Evolutionary conservation across 371 early-diverging fungal species (phyloP), one percentile per base, ranked within the genome.

Genomic region (Mucor irregularis): DNA sequence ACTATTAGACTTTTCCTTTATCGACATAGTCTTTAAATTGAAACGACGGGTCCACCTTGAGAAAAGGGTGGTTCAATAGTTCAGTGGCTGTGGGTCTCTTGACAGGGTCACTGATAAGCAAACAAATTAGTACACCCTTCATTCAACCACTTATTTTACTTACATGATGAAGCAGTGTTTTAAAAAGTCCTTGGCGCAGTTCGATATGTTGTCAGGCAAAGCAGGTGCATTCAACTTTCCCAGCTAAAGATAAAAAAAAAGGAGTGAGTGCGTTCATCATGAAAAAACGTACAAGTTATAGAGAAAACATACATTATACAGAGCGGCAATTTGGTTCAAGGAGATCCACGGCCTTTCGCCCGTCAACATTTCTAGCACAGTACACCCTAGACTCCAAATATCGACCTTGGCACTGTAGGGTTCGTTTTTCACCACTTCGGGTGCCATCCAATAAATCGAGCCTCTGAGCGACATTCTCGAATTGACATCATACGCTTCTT

Each of bases 301-400:
- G 75, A 1, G 1, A n/a, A 3, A 4, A 51, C 51, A 61, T 71
- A 90, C 83, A 47, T 83, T 84, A 63, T 86, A 91, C 33, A 91
- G 73, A 14, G 89, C 83, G 47, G 89, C 84, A 29, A 90, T 79
- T 50, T 87, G 86, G 43, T 82, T 77, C 29, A 81, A 58, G n/a
- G 77, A 73, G 22, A 77, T 64, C 96, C 96, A 96, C 3, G 96
- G 95, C 48, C 86, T 78, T 29, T 86, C 73, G 0, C 94, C 96
- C n/a, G 95, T 88, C 59, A 93, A 76, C 95, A 96, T 94, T 66
- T 96, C 95, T 29, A 94, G 67, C 6, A 91, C 83, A 5, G 93
- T 73, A 56, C 94, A 94, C n/a, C 94, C 94, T 30, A 92, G 66
- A 48, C 91, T 81, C 90, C 89, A 90, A 46, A 90, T 87, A 57